These are phyloP conservation scores for Paramecium octaurelia DNA, from an alignment of 73 alveolate species.

Conservation along the genomic window DNA sequence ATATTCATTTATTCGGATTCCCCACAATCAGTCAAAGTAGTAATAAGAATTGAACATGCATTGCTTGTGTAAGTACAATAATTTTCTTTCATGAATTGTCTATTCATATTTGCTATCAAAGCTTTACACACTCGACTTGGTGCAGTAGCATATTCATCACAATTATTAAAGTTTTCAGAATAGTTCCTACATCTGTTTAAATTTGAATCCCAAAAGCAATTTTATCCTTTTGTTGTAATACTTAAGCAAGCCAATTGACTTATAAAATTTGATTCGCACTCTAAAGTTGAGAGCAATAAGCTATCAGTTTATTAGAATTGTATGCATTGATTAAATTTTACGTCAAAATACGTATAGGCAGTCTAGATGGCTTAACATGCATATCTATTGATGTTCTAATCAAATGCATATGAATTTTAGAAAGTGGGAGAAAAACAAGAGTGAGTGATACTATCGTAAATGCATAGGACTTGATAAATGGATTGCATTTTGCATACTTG, in stretches of 20 bases:
- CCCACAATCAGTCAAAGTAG: neutral
- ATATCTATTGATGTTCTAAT: neutral
- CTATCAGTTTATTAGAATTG: neutral
- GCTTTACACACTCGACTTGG: neutral
- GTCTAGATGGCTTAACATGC: neutral
- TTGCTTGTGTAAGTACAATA: neutral
- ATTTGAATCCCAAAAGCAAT: neutral
- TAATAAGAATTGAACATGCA: neutral
- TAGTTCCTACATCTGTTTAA: neutral
- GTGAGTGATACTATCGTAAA: neutral
- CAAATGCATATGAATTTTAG: neutral
- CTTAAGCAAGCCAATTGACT: neutral
- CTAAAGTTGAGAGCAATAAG: neutral
- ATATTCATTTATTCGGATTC: neutral
- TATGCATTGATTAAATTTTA: neutral
- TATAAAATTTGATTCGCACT: neutral
- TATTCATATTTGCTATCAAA: neutral
- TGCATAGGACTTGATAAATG: neutral
- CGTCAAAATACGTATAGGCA: neutral
- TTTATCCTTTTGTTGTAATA: neutral
- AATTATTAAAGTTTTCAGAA: neutral
- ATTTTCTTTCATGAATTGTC: conserved; percentile 14
- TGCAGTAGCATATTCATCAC: neutral
- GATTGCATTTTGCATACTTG: conserved; percentile 7
- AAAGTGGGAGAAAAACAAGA: neutral